Percentiles rank a stretch among this genome's conserved stretches.
Conservation (phyloP, 495 filamentous ascomycete genomes). For the Penicillium waksmanii region DNA sequence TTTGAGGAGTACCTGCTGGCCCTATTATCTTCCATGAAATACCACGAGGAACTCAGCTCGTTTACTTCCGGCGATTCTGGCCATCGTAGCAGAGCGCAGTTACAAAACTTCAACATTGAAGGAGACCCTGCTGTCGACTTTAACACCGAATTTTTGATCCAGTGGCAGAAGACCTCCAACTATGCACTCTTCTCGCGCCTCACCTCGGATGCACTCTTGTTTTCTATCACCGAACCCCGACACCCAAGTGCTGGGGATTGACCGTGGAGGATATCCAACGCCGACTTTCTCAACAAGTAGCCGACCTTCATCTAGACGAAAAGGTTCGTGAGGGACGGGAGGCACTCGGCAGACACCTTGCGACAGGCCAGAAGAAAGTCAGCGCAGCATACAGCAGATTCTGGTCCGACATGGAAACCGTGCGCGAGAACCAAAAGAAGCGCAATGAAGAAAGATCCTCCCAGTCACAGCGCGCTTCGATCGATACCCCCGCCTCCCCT, state of each 20-base stretch:
- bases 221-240: conserved; percentile 88
- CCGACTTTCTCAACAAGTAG: conserved; percentile 82
- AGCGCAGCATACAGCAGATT: conserved; percentile 81
- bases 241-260: conserved; percentile 94
- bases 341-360: conserved; percentile 74
- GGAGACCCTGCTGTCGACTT: conserved; percentile 88
- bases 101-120: conserved; percentile 58
- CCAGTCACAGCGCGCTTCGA: conserved; percentile 40
- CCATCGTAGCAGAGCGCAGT: conserved; percentile 34
- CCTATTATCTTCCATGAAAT: conserved; percentile 85
- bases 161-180: conserved; percentile 86
- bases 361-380: conserved; percentile 83
- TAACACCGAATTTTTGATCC: conserved; percentile 67
- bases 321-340: conserved; percentile 76
- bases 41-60: conserved; percentile 71
- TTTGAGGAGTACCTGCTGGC: conserved; percentile 97
- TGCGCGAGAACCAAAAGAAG: conserved; percentile 80
- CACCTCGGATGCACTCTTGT: conserved; percentile 83
- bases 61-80: conserved; percentile 32
- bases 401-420: conserved; percentile 84
- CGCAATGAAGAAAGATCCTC: conserved; percentile 60
- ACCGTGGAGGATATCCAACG: conserved; percentile 95
- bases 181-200: conserved; percentile 79
- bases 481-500: conserved; percentile 31
- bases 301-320: conserved; percentile 88